Percentiles rank a stretch among this genome's conserved stretches.
These are phyloP conservation scores for Kuraishia capsulata DNA, from an alignment of 805 yeast species.

Conservation along the genomic window DNA sequence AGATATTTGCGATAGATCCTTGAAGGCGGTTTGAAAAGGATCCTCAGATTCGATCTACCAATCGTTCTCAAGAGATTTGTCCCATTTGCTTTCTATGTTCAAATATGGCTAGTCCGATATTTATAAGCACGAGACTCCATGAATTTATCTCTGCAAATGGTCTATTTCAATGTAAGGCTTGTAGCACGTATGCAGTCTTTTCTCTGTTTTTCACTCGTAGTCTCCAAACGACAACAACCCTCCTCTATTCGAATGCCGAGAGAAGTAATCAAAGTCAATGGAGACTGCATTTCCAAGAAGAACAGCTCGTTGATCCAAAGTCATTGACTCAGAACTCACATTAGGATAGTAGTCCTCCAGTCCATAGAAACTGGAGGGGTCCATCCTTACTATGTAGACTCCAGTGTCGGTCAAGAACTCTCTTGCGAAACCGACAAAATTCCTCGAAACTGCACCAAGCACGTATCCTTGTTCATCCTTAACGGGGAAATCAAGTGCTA, in stretches of 20 bases:
- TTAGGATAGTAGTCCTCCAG: constrained; percentile 42
- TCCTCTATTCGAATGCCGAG: constrained; percentile 71
- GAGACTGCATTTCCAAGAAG: constrained; percentile 83
- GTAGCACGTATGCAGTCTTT: not conserved
- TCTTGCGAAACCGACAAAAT: constrained; percentile 92
- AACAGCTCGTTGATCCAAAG: constrained; percentile 78
- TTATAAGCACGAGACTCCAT: no score
- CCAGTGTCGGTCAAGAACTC: constrained; percentile 95
- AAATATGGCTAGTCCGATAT: not conserved
- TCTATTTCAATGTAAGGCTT: not conserved
- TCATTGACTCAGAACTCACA: constrained; percentile 34
- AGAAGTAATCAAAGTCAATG: constrained; percentile 92
- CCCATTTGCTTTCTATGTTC: not conserved
- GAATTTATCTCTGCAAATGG: not conserved
- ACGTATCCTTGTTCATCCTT: constrained; percentile 46
- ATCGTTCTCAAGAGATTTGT: not conserved
- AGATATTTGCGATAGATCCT: not conserved
- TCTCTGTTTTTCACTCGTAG: constrained; percentile 3
- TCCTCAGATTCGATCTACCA: not conserved
- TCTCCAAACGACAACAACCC: constrained; percentile 23
- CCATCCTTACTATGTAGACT: constrained; percentile 80
- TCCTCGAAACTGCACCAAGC: constrained; percentile 75
- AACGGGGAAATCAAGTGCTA: constrained; percentile 82
- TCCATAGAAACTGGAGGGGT: constrained; percentile 57
- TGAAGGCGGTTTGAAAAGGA: not conserved